Evolutionary conservation across 352 stramenopile genomes (phyloP).

Genomic region (Phytophthora agathidicida): DNA sequence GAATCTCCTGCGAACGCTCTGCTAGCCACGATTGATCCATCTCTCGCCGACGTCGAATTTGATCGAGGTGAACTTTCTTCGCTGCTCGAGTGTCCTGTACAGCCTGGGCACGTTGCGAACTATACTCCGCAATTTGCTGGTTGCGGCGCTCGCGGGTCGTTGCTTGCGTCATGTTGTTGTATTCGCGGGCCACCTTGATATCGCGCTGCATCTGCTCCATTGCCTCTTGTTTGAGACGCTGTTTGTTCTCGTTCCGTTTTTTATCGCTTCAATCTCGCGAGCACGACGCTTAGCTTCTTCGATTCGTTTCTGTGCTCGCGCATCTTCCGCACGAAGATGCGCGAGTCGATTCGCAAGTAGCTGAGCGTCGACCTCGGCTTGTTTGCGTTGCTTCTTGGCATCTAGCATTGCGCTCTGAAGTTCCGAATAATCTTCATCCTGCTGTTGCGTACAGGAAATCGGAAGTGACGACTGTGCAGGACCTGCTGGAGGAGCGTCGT

Average conservation of each 20-base stretch:
- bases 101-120: slow-evolving; percentile 49
- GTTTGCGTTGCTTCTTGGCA: slow-evolving; percentile 52
- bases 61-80: slow-evolving; percentile 43
- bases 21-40: slow-evolving; percentile 42
- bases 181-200: slow-evolving; percentile 54
- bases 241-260: slow-evolving; percentile 64
- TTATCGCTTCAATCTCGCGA: slow-evolving; percentile 61
- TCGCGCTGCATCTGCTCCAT: slow-evolving; percentile 61
- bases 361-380: slow-evolving; percentile 58
- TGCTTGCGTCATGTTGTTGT: slow-evolving; percentile 54
- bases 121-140: slow-evolving; percentile 47
- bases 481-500: too few species aligned
- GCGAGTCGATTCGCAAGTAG: slow-evolving; percentile 68
- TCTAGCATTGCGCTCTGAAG: slow-evolving; percentile 66
- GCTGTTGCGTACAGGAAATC: slow-evolving; percentile 16
- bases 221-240: slow-evolving; percentile 54
- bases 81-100: slow-evolving; percentile 60
- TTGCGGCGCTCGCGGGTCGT: slow-evolving; percentile 48
- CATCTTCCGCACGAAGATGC: slow-evolving; percentile 67
- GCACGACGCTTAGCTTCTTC: slow-evolving; percentile 69
- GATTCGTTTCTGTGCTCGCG: slow-evolving; percentile 62
- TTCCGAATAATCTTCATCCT: slow-evolving; percentile 40
- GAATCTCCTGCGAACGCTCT: slow-evolving; percentile 61
- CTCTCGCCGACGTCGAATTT: slow-evolving; percentile 53
- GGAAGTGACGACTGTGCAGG: too few species aligned